Base-by-base conservation (phyloP, 2,329 filamentous ascomycete genomes). In the Fusarium austroafricanum region DNA sequence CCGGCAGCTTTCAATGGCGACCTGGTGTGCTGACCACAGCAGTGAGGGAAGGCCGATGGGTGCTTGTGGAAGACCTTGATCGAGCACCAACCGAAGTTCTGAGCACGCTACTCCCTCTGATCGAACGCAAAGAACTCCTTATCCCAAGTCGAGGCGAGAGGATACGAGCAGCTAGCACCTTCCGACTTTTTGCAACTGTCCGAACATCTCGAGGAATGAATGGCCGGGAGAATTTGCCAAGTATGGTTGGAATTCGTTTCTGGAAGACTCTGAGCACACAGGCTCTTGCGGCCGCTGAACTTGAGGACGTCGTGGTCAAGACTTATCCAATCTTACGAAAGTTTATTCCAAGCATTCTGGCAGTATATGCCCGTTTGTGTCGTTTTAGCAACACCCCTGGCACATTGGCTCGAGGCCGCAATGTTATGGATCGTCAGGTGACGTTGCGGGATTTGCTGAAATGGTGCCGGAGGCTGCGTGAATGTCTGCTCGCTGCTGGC, bases 31-130 rank as follows among this genome's bases (percentile, higher is more conserved):
- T 99, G 71, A 97, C 96, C 0, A 97, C 93, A 29, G 96, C 96
- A 35, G 94, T 98, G 4, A 90, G 87, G 75, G 95, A 99, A 82
- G 96, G 96, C 17, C 87, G 95, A 74, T 99, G 96, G 96, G 92
- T 99, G 9, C 84, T 99, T 68, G 96, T 99, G 61, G 96, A 99
- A 79, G 96, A 99, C 78, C 85, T 99, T 39, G 94, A 99, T 76
- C 90, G 95, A 65, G 96, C 96, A 12, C 96, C 96, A 6, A 95
- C 93, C 69, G 96, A 99, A 79, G 92, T 99, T 46, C 89, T 99
- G 78, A 97, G 95, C 76, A 94, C 94, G 15, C 86, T 99, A 28
- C 84, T 99, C 26, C 96, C 96, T 11, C 85, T 99, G 10, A 94
- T 99, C 61, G 96, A 99, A 79, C 89, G 92, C 61, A 90, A 93